Evolutionary conservation across 2,329 filamentous ascomycete genomes (phyloP).

Genomic region (Penicillium oxalicum): DNA sequence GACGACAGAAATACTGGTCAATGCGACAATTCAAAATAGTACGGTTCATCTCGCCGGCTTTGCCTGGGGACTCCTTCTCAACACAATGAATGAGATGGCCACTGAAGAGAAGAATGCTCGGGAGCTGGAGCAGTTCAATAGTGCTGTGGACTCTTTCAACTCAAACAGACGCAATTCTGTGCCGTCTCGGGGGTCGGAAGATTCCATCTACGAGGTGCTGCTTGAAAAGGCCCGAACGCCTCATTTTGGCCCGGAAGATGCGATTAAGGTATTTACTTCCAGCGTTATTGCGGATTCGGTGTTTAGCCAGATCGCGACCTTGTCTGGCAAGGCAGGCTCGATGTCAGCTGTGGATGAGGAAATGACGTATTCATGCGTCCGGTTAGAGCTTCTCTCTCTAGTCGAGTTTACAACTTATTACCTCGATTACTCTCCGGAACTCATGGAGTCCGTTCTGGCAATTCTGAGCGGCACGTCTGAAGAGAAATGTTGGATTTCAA

Average conservation of each 20-base stretch:
- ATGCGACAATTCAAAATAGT: slow-evolving; percentile 51
- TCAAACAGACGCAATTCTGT: slow-evolving; percentile 31
- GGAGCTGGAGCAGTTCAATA: slow-evolving; percentile 39
- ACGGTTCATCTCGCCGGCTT: slow-evolving; percentile 69
- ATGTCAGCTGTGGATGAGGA: slow-evolving; percentile 47
- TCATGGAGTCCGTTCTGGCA: slow-evolving; percentile 60
- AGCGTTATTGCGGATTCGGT: slow-evolving; percentile 43
- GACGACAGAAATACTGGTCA: slow-evolving; percentile 65
- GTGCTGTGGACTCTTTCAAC: slow-evolving; percentile 37
- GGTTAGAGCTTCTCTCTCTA: slow-evolving; percentile 62
- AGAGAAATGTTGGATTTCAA: slow-evolving; percentile 16
- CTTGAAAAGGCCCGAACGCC: slow-evolving; percentile 41
- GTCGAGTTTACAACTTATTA: slow-evolving; percentile 61
- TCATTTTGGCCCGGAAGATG: slow-evolving; percentile 39
- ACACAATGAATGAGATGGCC: slow-evolving; percentile 61
- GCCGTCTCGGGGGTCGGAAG: slow-evolving; percentile 28
- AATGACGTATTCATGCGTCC: slow-evolving; percentile 57
- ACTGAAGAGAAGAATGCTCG: slow-evolving; percentile 54
- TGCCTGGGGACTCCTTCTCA: slow-evolving; percentile 72
- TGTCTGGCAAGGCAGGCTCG: slow-evolving; percentile 42
- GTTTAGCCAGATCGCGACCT: slow-evolving; percentile 43
- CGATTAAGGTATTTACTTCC: slow-evolving; percentile 44
- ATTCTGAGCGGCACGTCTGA: slow-evolving; percentile 49
- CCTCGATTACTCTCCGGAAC: slow-evolving; percentile 66
- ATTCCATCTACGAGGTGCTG: slow-evolving; percentile 44